Conservation (phyloP, 169 alveolate genomes). For the Eimeria necatrix region DNA sequence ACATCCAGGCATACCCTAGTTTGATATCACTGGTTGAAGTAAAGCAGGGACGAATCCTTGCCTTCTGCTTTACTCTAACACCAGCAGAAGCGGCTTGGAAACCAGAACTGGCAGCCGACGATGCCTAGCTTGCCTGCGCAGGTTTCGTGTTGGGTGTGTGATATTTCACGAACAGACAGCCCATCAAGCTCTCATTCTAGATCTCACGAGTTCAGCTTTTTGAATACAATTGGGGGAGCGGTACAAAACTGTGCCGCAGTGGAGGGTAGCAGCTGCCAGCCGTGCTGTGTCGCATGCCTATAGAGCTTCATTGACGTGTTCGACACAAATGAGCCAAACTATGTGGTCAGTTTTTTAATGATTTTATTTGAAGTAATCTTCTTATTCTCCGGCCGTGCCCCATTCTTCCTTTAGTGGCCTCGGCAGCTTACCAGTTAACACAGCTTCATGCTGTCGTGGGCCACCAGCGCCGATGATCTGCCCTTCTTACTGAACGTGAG, state of each 20-base stretch:
- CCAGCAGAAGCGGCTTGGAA: too few species aligned
- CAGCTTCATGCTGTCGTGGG: neutral
- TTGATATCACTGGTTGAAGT: too few species aligned
- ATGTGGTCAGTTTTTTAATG: neutral
- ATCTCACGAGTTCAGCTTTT: too few species aligned
- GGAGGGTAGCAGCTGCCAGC: slow-evolving; percentile 9
- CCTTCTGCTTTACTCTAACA: too few species aligned
- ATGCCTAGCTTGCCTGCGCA: too few species aligned
- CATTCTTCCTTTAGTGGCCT: neutral
- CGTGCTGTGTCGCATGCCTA: neutral
- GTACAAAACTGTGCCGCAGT: neutral
- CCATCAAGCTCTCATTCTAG: too few species aligned
- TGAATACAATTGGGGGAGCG: too few species aligned
- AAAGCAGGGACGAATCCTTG: too few species aligned
- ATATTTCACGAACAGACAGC: too few species aligned
- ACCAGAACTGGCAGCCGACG: too few species aligned
- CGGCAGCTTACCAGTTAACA: neutral
- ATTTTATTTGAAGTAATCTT: neutral
- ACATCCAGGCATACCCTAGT: too few species aligned
- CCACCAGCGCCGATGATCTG: slow-evolving; percentile 22
- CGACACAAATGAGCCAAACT: neutral
- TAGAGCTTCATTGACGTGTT: neutral
- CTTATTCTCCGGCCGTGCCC: neutral
- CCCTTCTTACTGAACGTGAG: neutral
- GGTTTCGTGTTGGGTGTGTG: too few species aligned